These are phyloP conservation scores for Passalora sequoiae DNA, from an alignment of 2,329 filamentous ascomycete species.

Conservation along the genomic window DNA sequence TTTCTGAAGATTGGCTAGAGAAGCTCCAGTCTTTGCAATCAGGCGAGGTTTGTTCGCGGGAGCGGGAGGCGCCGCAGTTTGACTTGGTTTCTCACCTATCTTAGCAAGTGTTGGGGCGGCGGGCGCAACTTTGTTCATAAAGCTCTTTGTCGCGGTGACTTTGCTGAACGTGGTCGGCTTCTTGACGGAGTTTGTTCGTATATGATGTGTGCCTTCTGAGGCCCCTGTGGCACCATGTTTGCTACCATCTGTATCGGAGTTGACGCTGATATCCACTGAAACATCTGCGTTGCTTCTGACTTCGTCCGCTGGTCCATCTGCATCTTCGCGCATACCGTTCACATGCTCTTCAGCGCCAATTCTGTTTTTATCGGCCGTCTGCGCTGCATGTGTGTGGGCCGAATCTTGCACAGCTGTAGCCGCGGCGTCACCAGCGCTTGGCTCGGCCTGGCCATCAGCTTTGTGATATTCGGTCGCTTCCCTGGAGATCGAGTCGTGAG, in stretches of 20 bases:
- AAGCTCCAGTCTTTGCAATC: slow-evolving; percentile 67
- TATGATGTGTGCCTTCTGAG: slow-evolving; percentile 54
- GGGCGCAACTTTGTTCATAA: slow-evolving; percentile 66
- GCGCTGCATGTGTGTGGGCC: slow-evolving; percentile 1
- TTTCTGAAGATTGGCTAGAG: slow-evolving; percentile 46
- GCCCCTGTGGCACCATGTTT: slow-evolving; percentile 51
- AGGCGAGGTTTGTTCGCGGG: slow-evolving; percentile 61
- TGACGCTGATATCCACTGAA: slow-evolving; percentile 65
- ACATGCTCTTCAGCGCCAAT: slow-evolving; percentile 11
- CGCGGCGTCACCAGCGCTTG: slow-evolving; percentile 32
- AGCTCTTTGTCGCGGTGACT: slow-evolving; percentile 79
- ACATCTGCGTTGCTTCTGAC: slow-evolving; percentile 54
- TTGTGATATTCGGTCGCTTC: slow-evolving; percentile 11
- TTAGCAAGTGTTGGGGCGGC: slow-evolving; percentile 46
- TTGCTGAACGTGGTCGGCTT: slow-evolving; percentile 77
- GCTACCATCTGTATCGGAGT: slow-evolving; percentile 71
- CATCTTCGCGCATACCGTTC: slow-evolving; percentile 32
- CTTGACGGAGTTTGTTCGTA: slow-evolving; percentile 58
- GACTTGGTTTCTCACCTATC: slow-evolving; percentile 53
- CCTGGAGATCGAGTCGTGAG: slow-evolving; percentile 8
- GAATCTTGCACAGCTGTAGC: slow-evolving; percentile 11
- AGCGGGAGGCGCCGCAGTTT: slow-evolving; percentile 38
- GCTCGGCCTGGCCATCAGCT: slow-evolving; percentile 24
- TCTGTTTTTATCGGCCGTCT: slow-evolving; percentile 11
- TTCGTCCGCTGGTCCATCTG: slow-evolving; percentile 47